Conservation (phyloP, 345 rosid genomes). For the sweet orange (Citrus sinensis) region DNA sequence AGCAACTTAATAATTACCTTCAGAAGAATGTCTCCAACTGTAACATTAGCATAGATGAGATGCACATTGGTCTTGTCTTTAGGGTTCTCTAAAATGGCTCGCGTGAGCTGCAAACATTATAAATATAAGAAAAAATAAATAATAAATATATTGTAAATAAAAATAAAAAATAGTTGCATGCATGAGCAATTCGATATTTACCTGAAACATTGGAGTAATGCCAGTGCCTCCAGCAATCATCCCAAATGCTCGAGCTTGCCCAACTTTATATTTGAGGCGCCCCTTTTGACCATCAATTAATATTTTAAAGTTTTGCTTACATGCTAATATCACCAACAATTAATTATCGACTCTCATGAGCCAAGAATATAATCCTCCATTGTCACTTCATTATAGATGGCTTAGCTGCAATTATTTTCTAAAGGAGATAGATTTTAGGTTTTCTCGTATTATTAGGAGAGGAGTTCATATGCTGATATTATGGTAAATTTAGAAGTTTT, state of each 20-base stretch:
- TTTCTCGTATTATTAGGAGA: too few species aligned
- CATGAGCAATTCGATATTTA: not conserved
- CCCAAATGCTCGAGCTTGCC: conserved; percentile 47
- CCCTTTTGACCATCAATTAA: conserved; percentile 24
- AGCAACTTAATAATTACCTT: conserved; percentile 21
- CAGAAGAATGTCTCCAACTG: conserved; percentile 40
- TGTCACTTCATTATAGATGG: too few species aligned
- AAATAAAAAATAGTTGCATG: not conserved
- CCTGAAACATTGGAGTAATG: conserved; percentile 63
- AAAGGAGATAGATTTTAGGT: too few species aligned
- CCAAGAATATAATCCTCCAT: too few species aligned
- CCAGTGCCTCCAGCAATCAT: conserved; percentile 59
- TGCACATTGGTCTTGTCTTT: conserved; percentile 35
- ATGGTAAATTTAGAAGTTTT: too few species aligned
- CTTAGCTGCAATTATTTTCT: too few species aligned
- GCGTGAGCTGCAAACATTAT: conserved; percentile 21
- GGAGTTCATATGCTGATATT: too few species aligned
- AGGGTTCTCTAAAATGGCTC: conserved; percentile 45
- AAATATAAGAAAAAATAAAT: not conserved
- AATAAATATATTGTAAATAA: not conserved
- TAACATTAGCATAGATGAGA: conserved; percentile 44
- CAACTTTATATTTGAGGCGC: conserved; percentile 36
- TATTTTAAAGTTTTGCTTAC: too few species aligned
- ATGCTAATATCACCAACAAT: too few species aligned
- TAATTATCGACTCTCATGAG: too few species aligned